These are phyloP conservation scores for Salvia splendens DNA, from an alignment of 257 asterid species.

Conservation along the genomic window DNA sequence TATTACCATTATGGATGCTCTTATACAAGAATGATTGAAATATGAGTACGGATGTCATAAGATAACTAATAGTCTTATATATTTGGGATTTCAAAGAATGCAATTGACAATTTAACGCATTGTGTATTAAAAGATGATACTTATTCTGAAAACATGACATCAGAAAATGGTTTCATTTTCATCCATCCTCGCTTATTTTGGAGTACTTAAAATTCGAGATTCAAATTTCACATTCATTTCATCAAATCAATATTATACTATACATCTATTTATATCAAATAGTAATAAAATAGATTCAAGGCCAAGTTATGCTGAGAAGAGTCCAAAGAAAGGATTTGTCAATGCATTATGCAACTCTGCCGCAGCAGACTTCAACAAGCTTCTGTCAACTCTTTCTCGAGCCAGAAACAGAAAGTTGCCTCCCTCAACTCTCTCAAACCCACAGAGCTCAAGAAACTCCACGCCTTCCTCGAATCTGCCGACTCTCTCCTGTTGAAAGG, in stretches of 20 bases:
- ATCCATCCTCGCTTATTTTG: background rate
- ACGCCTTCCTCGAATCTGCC: slow-evolving; percentile 59
- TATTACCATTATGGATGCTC: no score
- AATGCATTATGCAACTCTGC: slow-evolving; percentile 55
- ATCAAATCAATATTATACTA: background rate
- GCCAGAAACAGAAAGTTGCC: slow-evolving; percentile 49
- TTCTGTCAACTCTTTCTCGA: slow-evolving; percentile 48
- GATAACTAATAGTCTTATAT: no score
- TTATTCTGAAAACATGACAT: no score
- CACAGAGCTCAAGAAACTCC: slow-evolving; percentile 68
- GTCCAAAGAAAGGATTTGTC: slow-evolving; percentile 75
- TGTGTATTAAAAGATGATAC: background rate
- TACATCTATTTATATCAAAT: background rate
- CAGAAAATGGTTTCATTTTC: background rate
- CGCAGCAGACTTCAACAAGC: slow-evolving; percentile 46
- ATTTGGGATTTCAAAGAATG: no score
- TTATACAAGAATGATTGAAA: no score
- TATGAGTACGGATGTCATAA: no score
- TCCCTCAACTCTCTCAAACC: slow-evolving; percentile 59
- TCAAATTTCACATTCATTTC: background rate
- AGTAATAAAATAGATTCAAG: background rate
- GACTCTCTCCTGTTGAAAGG: slow-evolving; percentile 58
- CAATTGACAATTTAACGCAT: background rate
- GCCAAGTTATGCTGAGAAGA: slow-evolving; percentile 33
- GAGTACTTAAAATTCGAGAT: background rate